Base-by-base conservation (phyloP, 352 stramenopile genomes). In the Phytophthora cactorum region DNA sequence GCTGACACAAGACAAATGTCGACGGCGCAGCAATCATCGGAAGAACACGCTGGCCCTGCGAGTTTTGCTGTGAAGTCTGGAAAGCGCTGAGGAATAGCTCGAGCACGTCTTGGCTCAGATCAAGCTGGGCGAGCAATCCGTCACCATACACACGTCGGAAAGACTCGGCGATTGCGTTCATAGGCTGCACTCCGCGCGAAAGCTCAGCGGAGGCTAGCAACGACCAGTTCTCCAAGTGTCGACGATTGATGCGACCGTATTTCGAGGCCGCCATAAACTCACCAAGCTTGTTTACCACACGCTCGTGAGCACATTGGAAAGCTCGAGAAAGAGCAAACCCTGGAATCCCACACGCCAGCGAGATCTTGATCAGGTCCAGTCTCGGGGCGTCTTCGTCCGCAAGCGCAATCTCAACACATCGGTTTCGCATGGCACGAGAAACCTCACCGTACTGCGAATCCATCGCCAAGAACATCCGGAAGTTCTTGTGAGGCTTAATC, bases 401-500 rank as follows among this genome's bases (percentile, higher is more conserved):
- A 32, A 97, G 66, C 1, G 82, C 95, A 41, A 99, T 91, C 79
- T 99, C 98, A 25, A 99, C 90, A 79, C 98, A 99, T 31, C 98
- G 93, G 78, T 99, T 99, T 59, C 98, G 85, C 98, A 99, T 99
- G 10, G 98, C 98, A 52, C 98, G 94, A 17, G 96, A 99, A 11
- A 99, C 91, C 86, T 99, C 98, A 28, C 92, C 91, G 53, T 89
- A 97, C 46, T 94, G 85, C 10, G 97, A 72, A 76, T 99, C 97
- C 91, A 99, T 99, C 9, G 96, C 96, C 34, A 99, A 77, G 75
- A 99, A 99, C 10, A 99, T 83, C 57, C 98, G 86, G 74, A 99
- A 99, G 77, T 99, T 97, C 28, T 88, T 86, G 69, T 99, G 98
- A 22, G 98, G 97, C 51, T 94, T 95, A 54, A 99, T 94, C 8